Percentiles rank a stretch among this genome's conserved stretches.
phyloP scores from a whole-genome alignment of 495 filamentous ascomycete genomes.

The Podospora conica region DNA sequence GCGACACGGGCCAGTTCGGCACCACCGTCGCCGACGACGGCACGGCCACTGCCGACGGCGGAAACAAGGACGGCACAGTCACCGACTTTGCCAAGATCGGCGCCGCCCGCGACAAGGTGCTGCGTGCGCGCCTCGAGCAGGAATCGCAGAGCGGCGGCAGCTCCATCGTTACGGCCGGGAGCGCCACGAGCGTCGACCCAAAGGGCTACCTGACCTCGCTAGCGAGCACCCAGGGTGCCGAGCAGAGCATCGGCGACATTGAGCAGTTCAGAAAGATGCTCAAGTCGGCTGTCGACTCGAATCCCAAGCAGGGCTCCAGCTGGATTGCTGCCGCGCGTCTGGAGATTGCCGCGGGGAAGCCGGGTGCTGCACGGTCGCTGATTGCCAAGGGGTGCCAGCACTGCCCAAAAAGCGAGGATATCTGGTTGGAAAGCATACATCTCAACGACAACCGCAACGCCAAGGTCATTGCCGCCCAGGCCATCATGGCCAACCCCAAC shows the following conservation, averaged over 20 bases:
- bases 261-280: slow-evolving; percentile 90
- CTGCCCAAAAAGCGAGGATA: slow-evolving; percentile 90
- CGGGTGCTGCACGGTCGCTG: slow-evolving; percentile 74
- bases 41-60: slow-evolving; percentile 39
- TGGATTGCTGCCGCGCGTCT: slow-evolving; percentile 94
- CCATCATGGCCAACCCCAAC: slow-evolving; percentile 82
- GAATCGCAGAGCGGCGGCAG: slow-evolving; percentile 64
- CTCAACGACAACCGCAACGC: slow-evolving; percentile 88
- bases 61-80: slow-evolving; percentile 69
- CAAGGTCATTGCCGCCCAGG: slow-evolving; percentile 92
- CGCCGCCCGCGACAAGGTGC: slow-evolving; percentile 86
- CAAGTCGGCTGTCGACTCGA: slow-evolving; percentile 92
- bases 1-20: slow-evolving; percentile 72
- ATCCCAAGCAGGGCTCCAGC: slow-evolving; percentile 89
- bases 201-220: slow-evolving; percentile 93
- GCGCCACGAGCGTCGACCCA: slow-evolving; percentile 85
- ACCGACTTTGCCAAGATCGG: slow-evolving; percentile 99
- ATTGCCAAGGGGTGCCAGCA: slow-evolving; percentile 82
- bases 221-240: slow-evolving; percentile 67
- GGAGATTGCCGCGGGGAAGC: slow-evolving; percentile 87
- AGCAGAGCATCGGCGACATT: slow-evolving; percentile 88
- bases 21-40: slow-evolving; percentile 81
- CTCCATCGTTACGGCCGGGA: slow-evolving; percentile 73
- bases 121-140: slow-evolving; percentile 85
- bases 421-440: slow-evolving; percentile 91